Conservation (phyloP, 371 early-diverging fungal genomes). For the Capillidium heterosporum region DNA sequence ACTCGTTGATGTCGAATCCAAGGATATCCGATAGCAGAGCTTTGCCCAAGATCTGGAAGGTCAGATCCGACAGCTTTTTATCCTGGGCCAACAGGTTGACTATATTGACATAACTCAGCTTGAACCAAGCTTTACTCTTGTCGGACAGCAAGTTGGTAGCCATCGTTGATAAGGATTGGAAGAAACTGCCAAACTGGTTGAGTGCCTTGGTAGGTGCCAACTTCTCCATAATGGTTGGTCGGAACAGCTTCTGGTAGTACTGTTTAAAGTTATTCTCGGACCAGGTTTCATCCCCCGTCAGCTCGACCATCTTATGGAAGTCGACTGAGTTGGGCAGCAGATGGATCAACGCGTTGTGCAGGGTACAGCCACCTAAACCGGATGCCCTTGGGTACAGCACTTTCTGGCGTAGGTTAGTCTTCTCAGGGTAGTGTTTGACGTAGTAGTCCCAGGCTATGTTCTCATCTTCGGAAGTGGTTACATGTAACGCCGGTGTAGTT, state of each 20-base stretch:
- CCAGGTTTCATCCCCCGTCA: not conserved
- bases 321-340: not conserved
- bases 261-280: not conserved
- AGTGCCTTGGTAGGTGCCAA: not conserved
- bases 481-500: slow-evolving; percentile 1
- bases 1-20: not conserved
- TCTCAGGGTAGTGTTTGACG: slow-evolving; percentile 2
- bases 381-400: slow-evolving; percentile 1
- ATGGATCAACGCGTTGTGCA: slow-evolving; percentile 5
- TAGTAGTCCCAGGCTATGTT: not conserved
- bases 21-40: not conserved
- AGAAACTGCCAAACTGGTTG: not conserved
- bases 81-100: not conserved
- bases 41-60: not conserved
- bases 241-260: not conserved
- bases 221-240: not conserved
- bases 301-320: not conserved
- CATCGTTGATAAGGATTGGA: not conserved
- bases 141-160: not conserved
- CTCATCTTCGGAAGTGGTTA: not conserved
- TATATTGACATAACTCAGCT: not conserved
- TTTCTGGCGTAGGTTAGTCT: not conserved
- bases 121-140: not conserved
- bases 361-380: slow-evolving; percentile 1
- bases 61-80: not conserved